A percentile compares a stretch with the other conserved stretches of the same genome.
phyloP scores from a whole-genome alignment of 1,284 basidiomycete genomes.

The Apiotrichum mycotoxinovorans region DNA sequence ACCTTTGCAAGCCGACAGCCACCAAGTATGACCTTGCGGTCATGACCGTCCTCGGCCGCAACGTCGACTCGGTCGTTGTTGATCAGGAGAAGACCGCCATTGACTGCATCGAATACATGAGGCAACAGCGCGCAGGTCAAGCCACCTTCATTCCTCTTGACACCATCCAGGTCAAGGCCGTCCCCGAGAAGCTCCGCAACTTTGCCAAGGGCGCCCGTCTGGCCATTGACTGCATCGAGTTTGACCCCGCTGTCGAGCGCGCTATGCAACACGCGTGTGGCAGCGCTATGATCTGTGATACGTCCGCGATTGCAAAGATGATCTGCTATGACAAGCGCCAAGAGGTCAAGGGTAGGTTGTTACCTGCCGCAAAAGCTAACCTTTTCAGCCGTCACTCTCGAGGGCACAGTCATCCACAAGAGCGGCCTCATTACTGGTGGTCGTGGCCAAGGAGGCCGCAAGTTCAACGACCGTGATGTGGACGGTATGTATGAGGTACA shows the following conservation, averaged over 20 bases:
- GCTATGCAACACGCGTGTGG: constrained; percentile 97
- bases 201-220: constrained; percentile 87
- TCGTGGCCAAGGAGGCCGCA: constrained; percentile 66
- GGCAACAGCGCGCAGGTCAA: constrained; percentile 87
- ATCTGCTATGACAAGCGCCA: constrained; percentile 91
- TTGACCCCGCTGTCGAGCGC: constrained; percentile 77
- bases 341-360: constrained; percentile 81
- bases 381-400: constrained; percentile 85
- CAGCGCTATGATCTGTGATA: constrained; percentile 90
- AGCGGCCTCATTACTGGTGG: constrained; percentile 97
- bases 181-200: constrained; percentile 90
- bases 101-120: constrained; percentile 97
- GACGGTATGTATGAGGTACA: constrained; percentile 59
- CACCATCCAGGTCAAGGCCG: constrained; percentile 86
- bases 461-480: constrained; percentile 91
- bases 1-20: constrained; percentile 88
- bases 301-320: constrained; percentile 83
- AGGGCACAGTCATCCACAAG: constrained; percentile 96
- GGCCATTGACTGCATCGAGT: constrained; percentile 91
- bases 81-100: constrained; percentile 96
- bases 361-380: neutral
- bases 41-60: constrained; percentile 89
- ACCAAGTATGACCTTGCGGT: constrained; percentile 91
- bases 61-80: constrained; percentile 93
- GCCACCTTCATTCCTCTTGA: constrained; percentile 97